Evolutionary conservation across 805 yeast species (phyloP).

Genomic region (Candida yuanshanica): DNA sequence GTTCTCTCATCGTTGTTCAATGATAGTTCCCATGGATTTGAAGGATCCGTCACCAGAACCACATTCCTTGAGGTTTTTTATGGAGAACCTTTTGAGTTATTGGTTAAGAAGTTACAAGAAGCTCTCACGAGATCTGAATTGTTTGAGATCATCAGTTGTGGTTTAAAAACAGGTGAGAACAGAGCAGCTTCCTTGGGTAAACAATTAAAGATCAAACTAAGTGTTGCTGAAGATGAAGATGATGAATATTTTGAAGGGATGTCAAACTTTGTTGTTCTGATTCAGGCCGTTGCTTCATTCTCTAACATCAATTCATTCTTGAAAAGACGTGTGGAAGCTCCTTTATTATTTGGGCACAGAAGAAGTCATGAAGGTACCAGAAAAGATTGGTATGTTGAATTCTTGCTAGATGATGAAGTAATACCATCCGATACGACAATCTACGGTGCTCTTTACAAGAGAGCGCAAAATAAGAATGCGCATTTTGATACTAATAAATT

Average conservation of each 20-base stretch:
- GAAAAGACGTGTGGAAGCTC: conserved; percentile 29
- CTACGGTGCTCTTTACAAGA: conserved; percentile 64
- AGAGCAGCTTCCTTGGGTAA: conserved; percentile 62
- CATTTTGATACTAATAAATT: conserved; percentile 43
- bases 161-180: conserved; percentile 33
- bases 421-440: conserved; percentile 66
- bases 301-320: conserved; percentile 39
- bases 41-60: conserved; percentile 31
- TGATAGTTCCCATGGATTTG: conserved; percentile 19
- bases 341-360: conserved; percentile 21
- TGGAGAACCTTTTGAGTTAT: conserved; percentile 33
- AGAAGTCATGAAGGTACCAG: not conserved
- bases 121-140: conserved; percentile 68
- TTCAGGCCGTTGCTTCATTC: conserved; percentile 51
- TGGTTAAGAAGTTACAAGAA: conserved; percentile 63
- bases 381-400: conserved; percentile 41
- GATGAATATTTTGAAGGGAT: conserved; percentile 19
- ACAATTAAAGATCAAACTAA: conserved; percentile 58
- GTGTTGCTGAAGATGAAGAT: conserved; percentile 29
- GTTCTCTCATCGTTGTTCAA: conserved; percentile 33
- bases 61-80: conserved; percentile 39
- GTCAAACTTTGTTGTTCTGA: conserved; percentile 29
- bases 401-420: conserved; percentile 48
- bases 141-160: conserved; percentile 49
- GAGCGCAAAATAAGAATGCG: conserved; percentile 32